These are phyloP conservation scores for Termitomyces sp. DNA, from an alignment of 768 basidiomycete genomes.

Conservation along the genomic window DNA sequence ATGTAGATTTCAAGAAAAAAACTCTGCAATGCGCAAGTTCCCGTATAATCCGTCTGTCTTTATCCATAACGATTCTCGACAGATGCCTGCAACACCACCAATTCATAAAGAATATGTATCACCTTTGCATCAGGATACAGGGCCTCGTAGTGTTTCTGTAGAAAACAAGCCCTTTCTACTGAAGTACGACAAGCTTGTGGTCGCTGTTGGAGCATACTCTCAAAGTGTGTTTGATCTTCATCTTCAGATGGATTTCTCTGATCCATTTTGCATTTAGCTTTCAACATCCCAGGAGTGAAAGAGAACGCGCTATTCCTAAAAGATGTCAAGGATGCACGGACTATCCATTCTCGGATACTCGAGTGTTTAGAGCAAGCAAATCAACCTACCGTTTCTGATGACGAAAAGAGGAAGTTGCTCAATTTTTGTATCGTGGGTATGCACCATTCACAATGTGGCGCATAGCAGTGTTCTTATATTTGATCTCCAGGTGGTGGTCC, in stretches of 20 bases:
- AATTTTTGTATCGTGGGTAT: constrained; percentile 85
- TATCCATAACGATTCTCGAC: neutral
- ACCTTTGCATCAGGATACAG: neutral
- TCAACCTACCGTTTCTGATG: constrained; percentile 72
- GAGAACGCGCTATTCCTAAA: constrained; percentile 82
- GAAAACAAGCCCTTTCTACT: constrained; percentile 50
- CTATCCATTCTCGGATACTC: constrained; percentile 68
- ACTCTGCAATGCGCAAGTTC: constrained; percentile 6
- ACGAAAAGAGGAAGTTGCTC: constrained; percentile 70
- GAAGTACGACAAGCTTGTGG: constrained; percentile 76
- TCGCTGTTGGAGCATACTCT: constrained; percentile 82
- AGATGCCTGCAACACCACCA: constrained; percentile 11
- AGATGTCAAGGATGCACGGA: constrained; percentile 71
- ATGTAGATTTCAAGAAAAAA: constrained; percentile 10
- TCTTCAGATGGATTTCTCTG: neutral
- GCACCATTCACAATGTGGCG: constrained; percentile 13
- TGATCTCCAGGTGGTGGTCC: constrained; percentile 60
- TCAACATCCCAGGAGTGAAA: constrained; percentile 73
- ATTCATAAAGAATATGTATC: neutral
- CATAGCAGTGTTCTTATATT: neutral
- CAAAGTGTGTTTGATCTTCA: constrained; percentile 72
- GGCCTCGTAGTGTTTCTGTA: constrained; percentile 17
- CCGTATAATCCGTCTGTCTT: neutral
- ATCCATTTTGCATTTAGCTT: constrained; percentile 37
- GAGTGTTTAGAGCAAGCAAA: constrained; percentile 90